Percentiles rank a stretch among this genome's conserved stretches.
Evolutionary conservation across 139 green algal species (phyloP).

Genomic region (Chlorella sp.): DNA sequence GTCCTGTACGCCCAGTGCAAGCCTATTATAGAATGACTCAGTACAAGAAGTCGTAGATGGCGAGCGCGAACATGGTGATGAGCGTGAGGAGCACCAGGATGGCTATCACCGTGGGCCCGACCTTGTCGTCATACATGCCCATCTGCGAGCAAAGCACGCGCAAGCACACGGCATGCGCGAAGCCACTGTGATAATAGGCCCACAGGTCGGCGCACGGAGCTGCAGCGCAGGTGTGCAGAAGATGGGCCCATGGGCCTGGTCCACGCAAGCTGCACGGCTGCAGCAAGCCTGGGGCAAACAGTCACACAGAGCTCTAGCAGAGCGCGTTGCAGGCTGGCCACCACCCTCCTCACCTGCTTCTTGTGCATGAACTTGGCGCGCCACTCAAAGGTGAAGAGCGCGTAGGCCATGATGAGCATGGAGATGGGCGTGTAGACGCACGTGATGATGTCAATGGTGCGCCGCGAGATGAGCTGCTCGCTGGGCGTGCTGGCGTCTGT

Average conservation of each 20-base stretch:
- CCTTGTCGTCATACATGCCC: conserved; percentile 75
- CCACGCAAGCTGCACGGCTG: background rate
- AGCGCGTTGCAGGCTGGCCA: background rate
- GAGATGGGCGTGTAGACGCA: conserved; percentile 68
- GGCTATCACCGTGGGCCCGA: conserved; percentile 63
- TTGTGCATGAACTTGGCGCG: conserved; percentile 62
- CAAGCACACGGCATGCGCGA: no score
- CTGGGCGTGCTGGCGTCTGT: background rate
- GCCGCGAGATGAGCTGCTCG: conserved; percentile 40
- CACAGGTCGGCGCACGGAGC: no score
- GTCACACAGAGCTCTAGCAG: no score
- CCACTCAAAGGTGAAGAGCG: conserved; percentile 75
- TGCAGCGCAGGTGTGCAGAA: no score
- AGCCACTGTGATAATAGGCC: no score
- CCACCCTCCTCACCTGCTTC: conserved; percentile 56
- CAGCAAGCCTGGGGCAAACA: background rate
- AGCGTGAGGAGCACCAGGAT: conserved; percentile 57
- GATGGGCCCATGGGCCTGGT: no score
- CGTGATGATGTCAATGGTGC: conserved; percentile 71
- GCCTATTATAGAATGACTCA: conserved; percentile 9
- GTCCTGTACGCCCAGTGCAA: no score
- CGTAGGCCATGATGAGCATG: conserved; percentile 80
- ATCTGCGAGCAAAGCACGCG: conserved; percentile 46
- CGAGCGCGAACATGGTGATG: conserved; percentile 51
- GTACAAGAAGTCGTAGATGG: conserved; percentile 44